Evolutionary conservation across 2,329 filamentous ascomycete species (phyloP), one percentile per base, ranked within the genome.

Genomic region (Ophiocordyceps camponoti-floridani): DNA sequence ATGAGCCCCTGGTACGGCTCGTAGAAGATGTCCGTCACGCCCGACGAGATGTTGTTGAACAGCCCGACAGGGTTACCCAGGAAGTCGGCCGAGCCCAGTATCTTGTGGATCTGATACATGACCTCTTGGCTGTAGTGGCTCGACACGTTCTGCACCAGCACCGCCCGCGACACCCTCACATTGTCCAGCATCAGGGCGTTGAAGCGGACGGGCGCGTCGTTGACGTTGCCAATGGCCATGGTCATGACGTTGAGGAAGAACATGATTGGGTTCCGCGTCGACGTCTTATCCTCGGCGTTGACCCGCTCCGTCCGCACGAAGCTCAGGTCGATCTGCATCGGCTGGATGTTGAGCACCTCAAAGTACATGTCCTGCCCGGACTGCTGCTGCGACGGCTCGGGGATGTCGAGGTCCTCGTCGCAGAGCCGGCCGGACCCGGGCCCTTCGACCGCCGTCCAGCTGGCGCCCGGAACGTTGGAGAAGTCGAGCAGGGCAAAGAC

Each of bases 171-270:
- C 5, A 98, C 83, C 27, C 91, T 79, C 41, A 91, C 88, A 54
- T 98, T 98, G 62, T 98, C 91, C 23, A 98, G 67, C 67, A 98
- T 84, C 23, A 98, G 68, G 1, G 91, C 86, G 50, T 96, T 98
- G 58, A 98, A 78, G 42, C 86, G 80, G 44, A 98, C 79, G 0
- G 91, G 93, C 7, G 91, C 91, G 62, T 98, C 93, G 55, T 98
- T 98, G 68, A 98, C 86, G 55, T 98, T 98, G 50, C 91, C 91
- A 55, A 98, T 91, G 13, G 91, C 94, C 91, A 98, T 98, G 1
- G 93, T 96, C 69, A 98, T 79, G 52, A 96, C 85, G 57, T 98
- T 96, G 60, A 96, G 79, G 58, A 95, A 88, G 67, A 96, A 98
- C 88, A 96, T 96, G 60, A 98, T 73, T 1, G 93, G 93, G 57